Evolutionary conservation across 169 alveolate genomes (phyloP), one percentile per base, ranked within the genome.

Genomic region (Prorocentrum cordatum): DNA sequence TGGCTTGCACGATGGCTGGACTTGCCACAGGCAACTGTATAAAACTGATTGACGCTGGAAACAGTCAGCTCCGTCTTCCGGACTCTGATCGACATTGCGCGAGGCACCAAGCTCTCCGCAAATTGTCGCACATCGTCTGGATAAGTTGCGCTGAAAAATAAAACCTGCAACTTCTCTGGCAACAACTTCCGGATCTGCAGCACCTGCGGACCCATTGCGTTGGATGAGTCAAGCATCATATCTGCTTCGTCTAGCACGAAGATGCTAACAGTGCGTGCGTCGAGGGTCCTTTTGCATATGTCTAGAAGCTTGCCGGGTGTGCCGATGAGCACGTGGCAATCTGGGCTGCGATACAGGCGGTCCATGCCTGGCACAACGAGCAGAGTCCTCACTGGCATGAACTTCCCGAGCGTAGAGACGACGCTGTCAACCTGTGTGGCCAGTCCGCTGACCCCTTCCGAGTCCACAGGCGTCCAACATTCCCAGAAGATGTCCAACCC

Each of bases 191-290:
- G 87, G 24, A 95, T 93, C 64, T 83, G 93, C 86, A 94, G 93
- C 61, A 92, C 91, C 59, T 75, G 88, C 4, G 80, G 12, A 9
- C 70, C 84, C 84, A 68, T 47, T 12, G 33, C 50, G 59, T 59
- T 61, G 27, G 33, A 36, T 50, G 14, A 16, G 94, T 95, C 94
- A 85, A 96, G 94, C 93, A 98, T 96, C 92, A 97, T 98, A 92
- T 98, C 99, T 38, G 99, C 99, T 93, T 98, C 99, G 93, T 97
- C 99, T 50, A 98, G 91, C 20, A 96, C 97, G 87, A 96, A 91
- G 91, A 95, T 80, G 64, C 83, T 93, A 62, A 95, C 92, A 67
- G 83, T 68, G 38, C 62, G 88, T 26, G 95, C 92, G 61, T 94
- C 93, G 68, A 96, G 93, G 83, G 82, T 83, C 83, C 96, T 94